Percentiles rank a stretch among this genome's conserved stretches.
phyloP scores from a whole-genome alignment of 768 basidiomycete species.

The Leccinum obscurum region DNA sequence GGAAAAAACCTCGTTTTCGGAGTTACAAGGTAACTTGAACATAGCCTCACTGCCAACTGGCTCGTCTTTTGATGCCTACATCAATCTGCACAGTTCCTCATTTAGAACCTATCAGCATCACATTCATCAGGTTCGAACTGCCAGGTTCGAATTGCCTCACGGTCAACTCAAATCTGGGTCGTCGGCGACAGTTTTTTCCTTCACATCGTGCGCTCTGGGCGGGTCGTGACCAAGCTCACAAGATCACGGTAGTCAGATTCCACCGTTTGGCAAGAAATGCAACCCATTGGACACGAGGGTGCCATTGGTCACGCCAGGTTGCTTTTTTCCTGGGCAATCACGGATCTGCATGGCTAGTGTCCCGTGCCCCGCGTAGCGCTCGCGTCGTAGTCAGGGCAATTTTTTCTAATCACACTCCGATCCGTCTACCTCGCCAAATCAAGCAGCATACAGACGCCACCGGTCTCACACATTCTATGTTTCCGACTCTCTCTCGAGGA shows the following conservation, averaged over 20 bases:
- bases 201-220: background rate
- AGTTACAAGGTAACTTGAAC: background rate
- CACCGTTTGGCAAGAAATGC: conserved; percentile 1
- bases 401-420: conserved; percentile 3
- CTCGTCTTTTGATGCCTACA: conserved; percentile 2
- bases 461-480: conserved; percentile 3
- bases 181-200: conserved; percentile 1
- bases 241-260: background rate
- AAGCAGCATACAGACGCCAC: conserved; percentile 14
- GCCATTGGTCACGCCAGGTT: background rate
- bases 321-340: background rate
- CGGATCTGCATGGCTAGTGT: background rate
- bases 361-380: background rate
- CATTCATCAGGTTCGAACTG: background rate
- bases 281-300: background rate
- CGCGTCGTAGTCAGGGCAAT: conserved; percentile 18
- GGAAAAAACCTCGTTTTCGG: background rate
- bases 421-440: conserved; percentile 4
- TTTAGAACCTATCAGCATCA: background rate
- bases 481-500: conserved; percentile 3
- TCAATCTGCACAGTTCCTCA: background rate
- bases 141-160: background rate
- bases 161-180: background rate
- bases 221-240: no score
- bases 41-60: conserved; percentile 6